A percentile compares a stretch with the other conserved stretches of the same genome.
phyloP scores from a whole-genome alignment of 1,139 yeast genomes.

The Kurtzmaniella quercitrusa region DNA sequence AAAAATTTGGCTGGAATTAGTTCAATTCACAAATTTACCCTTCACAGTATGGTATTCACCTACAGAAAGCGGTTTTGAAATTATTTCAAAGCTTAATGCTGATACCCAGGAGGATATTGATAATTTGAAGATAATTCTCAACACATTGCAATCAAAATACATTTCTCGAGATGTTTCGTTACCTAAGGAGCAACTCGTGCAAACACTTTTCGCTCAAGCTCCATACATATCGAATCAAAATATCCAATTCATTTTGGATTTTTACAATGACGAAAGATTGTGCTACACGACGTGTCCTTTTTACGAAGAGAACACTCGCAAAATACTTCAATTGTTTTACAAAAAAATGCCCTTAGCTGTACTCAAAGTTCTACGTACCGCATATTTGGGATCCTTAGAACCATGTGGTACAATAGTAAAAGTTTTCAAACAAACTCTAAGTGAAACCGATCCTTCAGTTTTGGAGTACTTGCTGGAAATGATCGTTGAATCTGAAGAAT shows the following conservation, averaged over 20 bases:
- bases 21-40: slow-evolving; percentile 15
- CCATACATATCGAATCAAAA: slow-evolving; percentile 32
- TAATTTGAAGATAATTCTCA: slow-evolving; percentile 30
- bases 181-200: slow-evolving; percentile 42
- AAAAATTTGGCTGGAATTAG: slow-evolving; percentile 11
- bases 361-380: slow-evolving; percentile 16
- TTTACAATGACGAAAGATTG: slow-evolving; percentile 45
- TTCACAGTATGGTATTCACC: slow-evolving; percentile 50
- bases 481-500: slow-evolving; percentile 15
- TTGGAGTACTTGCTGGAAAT: slow-evolving; percentile 26
- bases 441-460: slow-evolving; percentile 28
- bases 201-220: slow-evolving; percentile 39
- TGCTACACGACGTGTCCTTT: slow-evolving; percentile 44
- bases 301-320: slow-evolving; percentile 49
- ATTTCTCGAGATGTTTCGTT: neutral
- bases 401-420: slow-evolving; percentile 25
- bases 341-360: slow-evolving; percentile 8
- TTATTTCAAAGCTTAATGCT: slow-evolving; percentile 11
- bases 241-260: slow-evolving; percentile 39
- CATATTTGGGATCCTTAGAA: slow-evolving; percentile 2
- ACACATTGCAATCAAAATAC: slow-evolving; percentile 20
- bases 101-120: neutral
- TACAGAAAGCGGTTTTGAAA: slow-evolving; percentile 39
- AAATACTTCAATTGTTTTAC: slow-evolving; percentile 47
- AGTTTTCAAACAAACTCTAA: slow-evolving; percentile 23